A percentile compares a stretch with the other conserved stretches of the same genome.
phyloP scores from a whole-genome alignment of 345 rosid genomes.

The Cardamine chenopodiifolia region DNA sequence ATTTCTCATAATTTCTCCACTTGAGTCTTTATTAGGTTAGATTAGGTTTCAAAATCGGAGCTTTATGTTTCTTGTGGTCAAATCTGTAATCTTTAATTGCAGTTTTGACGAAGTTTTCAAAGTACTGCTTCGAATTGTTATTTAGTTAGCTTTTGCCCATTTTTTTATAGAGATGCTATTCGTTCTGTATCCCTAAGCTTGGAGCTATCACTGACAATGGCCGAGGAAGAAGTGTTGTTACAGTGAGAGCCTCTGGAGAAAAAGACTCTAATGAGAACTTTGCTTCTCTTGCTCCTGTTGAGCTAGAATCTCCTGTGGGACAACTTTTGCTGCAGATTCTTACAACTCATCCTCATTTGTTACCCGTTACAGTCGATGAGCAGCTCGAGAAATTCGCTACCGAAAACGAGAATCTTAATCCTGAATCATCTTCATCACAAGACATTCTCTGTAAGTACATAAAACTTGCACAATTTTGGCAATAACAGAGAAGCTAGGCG shows the following conservation, averaged over 20 bases:
- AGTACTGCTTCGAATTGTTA: too few relatives aligned
- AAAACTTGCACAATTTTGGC: too few relatives aligned
- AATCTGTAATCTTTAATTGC: neutral
- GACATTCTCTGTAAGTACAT: conserved; percentile 72
- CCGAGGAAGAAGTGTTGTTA: conserved; percentile 52
- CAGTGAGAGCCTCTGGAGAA: conserved; percentile 62
- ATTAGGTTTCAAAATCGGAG: neutral
- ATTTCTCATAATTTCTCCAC: neutral
- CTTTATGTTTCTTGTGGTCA: neutral
- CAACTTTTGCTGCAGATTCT: conserved; percentile 78
- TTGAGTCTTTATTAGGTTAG: neutral
- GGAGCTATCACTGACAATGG: conserved; percentile 47
- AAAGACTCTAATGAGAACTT: conserved; percentile 46
- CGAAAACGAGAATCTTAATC: conserved; percentile 54
- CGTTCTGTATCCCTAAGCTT: conserved; percentile 53
- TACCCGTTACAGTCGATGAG: conserved; percentile 78
- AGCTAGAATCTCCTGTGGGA: conserved; percentile 80
- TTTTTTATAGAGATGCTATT: conserved; percentile 52
- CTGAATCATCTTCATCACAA: conserved; percentile 47
- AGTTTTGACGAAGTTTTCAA: neutral
- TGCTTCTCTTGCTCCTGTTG: conserved; percentile 71
- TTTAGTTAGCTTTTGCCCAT: neutral
- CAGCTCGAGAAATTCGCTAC: conserved; percentile 80
- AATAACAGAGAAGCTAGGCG: too few relatives aligned
- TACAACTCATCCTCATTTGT: conserved; percentile 86